Conservation (phyloP, 306 rosid genomes). For the Medicago arabica region DNA sequence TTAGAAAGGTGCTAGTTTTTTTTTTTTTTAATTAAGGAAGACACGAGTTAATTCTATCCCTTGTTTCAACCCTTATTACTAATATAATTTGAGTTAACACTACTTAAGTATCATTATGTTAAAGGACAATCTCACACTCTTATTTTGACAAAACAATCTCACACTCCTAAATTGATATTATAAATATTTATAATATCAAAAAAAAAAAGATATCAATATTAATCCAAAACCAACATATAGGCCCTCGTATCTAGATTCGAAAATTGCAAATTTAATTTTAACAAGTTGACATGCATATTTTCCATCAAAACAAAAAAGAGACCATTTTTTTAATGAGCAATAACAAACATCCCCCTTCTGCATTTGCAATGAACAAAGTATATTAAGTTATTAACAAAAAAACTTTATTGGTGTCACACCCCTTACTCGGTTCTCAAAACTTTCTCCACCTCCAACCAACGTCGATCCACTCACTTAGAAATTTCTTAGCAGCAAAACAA, state of each 20-base stretch:
- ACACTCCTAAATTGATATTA: neutral
- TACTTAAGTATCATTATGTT: no score
- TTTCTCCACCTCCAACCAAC: constrained; percentile 42
- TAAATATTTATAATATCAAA: neutral
- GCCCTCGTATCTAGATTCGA: neutral
- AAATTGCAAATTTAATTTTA: neutral
- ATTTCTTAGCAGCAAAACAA: constrained; percentile 44
- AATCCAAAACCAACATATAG: neutral
- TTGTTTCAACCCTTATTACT: no score
- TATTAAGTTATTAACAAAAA: constrained; percentile 6
- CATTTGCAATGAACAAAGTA: constrained; percentile 36
- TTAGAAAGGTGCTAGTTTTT: no score
- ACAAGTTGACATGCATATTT: constrained; percentile 15
- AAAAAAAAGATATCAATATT: no score
- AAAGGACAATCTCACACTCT: no score
- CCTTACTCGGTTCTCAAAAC: constrained; percentile 34
- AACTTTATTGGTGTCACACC: constrained; percentile 34
- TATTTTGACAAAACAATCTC: neutral
- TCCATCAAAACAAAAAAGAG: constrained; percentile 2
- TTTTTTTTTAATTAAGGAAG: no score
- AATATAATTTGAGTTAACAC: no score
- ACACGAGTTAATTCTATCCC: no score
- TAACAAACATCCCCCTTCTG: constrained; percentile 42
- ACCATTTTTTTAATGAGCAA: neutral
- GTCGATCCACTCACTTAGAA: constrained; percentile 32